Evolutionary conservation across 441 rosid genomes (phyloP).

Genomic region (Geranium incanum): DNA sequence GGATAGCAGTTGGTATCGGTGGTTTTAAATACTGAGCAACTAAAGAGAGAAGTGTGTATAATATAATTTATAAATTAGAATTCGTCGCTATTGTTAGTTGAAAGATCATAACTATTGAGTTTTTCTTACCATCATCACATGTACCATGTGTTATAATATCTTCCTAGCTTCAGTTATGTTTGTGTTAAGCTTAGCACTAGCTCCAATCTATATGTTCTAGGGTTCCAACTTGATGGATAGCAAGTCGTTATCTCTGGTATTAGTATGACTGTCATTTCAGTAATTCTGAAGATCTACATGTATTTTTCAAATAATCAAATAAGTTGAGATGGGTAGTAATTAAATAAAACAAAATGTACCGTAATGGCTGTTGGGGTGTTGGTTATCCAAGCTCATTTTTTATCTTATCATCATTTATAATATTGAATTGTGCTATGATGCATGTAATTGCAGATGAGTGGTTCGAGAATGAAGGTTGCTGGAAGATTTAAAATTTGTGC

Average conservation of each 20-base stretch:
- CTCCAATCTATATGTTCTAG: neutral
- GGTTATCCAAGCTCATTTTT: neutral
- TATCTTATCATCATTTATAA: neutral
- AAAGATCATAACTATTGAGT: neutral
- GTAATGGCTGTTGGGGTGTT: neutral
- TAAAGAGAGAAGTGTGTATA: neutral
- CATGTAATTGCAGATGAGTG: constrained; percentile 61
- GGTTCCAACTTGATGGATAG: neutral
- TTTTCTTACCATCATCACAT: neutral
- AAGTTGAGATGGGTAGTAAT: neutral
- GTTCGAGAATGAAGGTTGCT: constrained; percentile 90
- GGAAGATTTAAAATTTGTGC: constrained; percentile 93
- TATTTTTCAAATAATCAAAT: neutral
- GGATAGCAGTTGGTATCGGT: neutral
- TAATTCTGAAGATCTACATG: neutral
- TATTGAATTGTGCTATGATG: constrained; percentile 14
- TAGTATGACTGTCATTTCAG: neutral
- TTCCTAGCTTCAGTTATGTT: neutral
- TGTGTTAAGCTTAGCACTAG: neutral
- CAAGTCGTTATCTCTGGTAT: neutral
- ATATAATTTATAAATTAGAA: neutral
- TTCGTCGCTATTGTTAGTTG: neutral
- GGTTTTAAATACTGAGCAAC: neutral
- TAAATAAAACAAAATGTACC: neutral
- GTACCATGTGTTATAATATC: neutral